Evolutionary conservation across 139 green algal genomes (phyloP).

Genomic region (Tetradesmus obliquus): DNA sequence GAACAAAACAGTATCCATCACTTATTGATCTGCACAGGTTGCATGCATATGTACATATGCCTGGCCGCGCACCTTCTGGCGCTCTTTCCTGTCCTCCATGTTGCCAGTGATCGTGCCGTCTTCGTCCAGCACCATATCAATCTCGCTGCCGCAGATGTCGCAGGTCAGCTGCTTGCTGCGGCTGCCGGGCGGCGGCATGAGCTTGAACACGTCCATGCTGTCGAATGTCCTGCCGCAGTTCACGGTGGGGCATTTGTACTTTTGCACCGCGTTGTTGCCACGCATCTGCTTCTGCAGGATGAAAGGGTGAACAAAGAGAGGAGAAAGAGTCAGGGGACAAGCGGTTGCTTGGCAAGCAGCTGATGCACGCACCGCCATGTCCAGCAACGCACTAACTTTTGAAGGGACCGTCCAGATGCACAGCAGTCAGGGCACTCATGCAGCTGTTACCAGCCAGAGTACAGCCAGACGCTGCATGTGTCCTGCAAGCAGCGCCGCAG

Average conservation of each 20-base stretch:
- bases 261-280: not conserved
- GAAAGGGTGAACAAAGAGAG: too few relatives aligned
- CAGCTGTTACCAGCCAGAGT: not conserved
- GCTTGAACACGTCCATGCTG: conserved; percentile 46
- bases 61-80: not conserved
- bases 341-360: too few relatives aligned
- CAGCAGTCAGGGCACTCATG: too few relatives aligned
- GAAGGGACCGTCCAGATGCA: too few relatives aligned
- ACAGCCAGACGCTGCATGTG: not conserved
- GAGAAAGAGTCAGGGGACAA: too few relatives aligned
- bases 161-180: conserved; percentile 32
- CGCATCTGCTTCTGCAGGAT: conserved; percentile 18
- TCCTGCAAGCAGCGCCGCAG: not conserved
- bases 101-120: conserved; percentile 28
- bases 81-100: conserved; percentile 24
- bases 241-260: conserved; percentile 33
- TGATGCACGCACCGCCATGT: too few relatives aligned
- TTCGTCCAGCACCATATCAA: conserved; percentile 42
- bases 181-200: not conserved
- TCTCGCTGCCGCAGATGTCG: conserved; percentile 42
- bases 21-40: not conserved
- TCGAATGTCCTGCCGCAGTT: conserved; percentile 44
- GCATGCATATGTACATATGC: not conserved
- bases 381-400: too few relatives aligned
- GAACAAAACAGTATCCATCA: not conserved